A percentile compares a stretch with the other conserved stretches of the same genome.
Conservation (phyloP, 352 stramenopile genomes). For the Globisporangium mamillatum region DNA sequence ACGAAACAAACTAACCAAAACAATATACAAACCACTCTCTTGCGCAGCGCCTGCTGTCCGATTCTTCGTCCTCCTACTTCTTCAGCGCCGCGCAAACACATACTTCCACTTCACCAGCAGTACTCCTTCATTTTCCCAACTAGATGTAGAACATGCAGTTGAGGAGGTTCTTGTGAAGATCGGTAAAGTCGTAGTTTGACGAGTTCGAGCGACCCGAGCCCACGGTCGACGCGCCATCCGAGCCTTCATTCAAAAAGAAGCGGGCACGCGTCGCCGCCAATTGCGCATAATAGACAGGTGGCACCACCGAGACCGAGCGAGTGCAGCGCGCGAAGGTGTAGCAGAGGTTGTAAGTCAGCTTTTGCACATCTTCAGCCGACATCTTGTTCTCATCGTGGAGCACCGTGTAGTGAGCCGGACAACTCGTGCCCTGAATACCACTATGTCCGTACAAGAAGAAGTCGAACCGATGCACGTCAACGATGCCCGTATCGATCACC, state of each 20-base stretch:
- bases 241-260: slow-evolving; percentile 1
- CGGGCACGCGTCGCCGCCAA: background rate
- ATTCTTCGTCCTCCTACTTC: background rate
- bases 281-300: background rate
- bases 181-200: background rate
- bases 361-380: background rate
- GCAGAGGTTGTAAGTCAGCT: background rate
- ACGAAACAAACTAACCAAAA: background rate
- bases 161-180: background rate
- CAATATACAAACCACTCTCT: background rate
- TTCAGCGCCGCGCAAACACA: background rate
- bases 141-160: slow-evolving; percentile 2
- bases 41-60: background rate
- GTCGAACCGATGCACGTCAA: background rate
- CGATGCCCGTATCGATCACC: background rate
- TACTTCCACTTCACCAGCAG: background rate
- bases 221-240: background rate
- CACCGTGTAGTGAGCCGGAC: background rate
- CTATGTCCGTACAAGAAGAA: background rate
- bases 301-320: background rate
- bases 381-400: slow-evolving; percentile 1
- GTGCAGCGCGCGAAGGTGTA: background rate
- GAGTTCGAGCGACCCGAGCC: background rate
- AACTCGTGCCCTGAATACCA: background rate
- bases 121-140: background rate